phyloP scores from a whole-genome alignment of 139 green algal species.

The Picochlorum sp. region DNA sequence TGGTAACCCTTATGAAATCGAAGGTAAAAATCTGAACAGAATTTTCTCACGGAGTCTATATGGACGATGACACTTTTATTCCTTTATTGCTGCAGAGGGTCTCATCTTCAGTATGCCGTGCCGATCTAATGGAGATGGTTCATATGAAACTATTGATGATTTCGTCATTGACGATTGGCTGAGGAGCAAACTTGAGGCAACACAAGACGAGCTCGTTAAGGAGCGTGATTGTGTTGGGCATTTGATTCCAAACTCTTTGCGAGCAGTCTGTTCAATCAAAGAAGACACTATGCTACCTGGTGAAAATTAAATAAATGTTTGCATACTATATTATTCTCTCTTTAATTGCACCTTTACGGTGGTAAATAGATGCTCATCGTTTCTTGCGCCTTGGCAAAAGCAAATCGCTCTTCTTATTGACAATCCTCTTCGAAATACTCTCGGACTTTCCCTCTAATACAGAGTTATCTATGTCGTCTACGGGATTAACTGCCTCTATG shows the following conservation, averaged over 20 bases:
- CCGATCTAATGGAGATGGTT: constrained; percentile 67
- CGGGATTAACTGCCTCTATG: too few relatives aligned
- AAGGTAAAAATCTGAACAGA: not conserved
- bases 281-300: constrained; percentile 75
- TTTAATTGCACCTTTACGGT: too few relatives aligned
- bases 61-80: not conserved
- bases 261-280: constrained; percentile 48
- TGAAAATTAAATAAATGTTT: constrained; percentile 47
- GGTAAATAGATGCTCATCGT: too few relatives aligned
- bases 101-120: constrained; percentile 83
- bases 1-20: constrained; percentile 84
- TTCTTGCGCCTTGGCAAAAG: too few relatives aligned
- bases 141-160: constrained; percentile 72
- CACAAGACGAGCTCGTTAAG: constrained; percentile 71
- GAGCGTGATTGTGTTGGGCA: constrained; percentile 77
- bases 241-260: constrained; percentile 50
- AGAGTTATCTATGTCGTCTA: too few relatives aligned
- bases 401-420: too few relatives aligned
- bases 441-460: too few relatives aligned
- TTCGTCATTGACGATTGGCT: constrained; percentile 83
- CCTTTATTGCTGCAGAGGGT: constrained; percentile 37
- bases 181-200: constrained; percentile 44
- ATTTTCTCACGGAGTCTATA: not conserved
- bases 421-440: too few relatives aligned
- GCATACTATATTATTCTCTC: not conserved